Evolutionary conservation across 495 filamentous ascomycete species (phyloP).

Genomic region (Penicillium parvum): DNA sequence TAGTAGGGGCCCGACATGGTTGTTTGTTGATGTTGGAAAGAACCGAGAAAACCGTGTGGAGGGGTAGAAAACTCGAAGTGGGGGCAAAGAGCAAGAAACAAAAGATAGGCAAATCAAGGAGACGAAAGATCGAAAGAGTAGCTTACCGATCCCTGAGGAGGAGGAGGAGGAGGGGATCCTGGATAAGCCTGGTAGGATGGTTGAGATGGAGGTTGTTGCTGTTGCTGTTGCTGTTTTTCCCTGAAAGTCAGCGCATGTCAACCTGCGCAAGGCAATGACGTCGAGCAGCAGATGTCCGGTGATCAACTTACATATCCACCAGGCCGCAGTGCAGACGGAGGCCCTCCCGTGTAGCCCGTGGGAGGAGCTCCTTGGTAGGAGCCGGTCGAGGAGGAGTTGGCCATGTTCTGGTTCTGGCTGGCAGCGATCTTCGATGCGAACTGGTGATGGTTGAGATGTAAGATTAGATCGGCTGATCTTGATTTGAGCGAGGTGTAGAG

Average conservation of each 20-base stretch:
- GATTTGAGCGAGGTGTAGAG: slow-evolving; percentile 2
- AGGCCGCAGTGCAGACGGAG: slow-evolving; percentile 34
- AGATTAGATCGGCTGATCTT: not conserved
- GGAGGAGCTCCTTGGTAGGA: slow-evolving; percentile 38
- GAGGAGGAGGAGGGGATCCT: slow-evolving; percentile 28
- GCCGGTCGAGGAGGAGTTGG: slow-evolving; percentile 19
- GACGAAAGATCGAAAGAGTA: slow-evolving; percentile 3
- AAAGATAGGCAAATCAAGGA: too few species aligned
- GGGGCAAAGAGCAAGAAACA: slow-evolving; percentile 3
- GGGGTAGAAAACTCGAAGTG: slow-evolving; percentile 3
- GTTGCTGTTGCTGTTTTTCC: slow-evolving; percentile 10
- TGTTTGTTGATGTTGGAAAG: not conserved
- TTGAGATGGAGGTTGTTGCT: slow-evolving; percentile 17
- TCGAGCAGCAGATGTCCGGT: slow-evolving; percentile 17
- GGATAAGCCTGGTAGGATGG: slow-evolving; percentile 48
- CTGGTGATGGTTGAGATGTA: slow-evolving; percentile 17
- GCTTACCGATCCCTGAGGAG: slow-evolving; percentile 41
- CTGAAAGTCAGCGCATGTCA: too few species aligned
- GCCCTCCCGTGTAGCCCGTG: slow-evolving; percentile 41
- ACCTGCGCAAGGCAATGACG: too few species aligned
- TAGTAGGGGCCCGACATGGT: slow-evolving; percentile 41
- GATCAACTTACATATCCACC: slow-evolving; percentile 39
- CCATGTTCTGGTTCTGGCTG: slow-evolving; percentile 3
- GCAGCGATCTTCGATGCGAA: slow-evolving; percentile 46
- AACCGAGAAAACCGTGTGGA: slow-evolving; percentile 9